Base-by-base conservation (phyloP, 305 asterid genomes). In the Fraxinus nigra region DNA sequence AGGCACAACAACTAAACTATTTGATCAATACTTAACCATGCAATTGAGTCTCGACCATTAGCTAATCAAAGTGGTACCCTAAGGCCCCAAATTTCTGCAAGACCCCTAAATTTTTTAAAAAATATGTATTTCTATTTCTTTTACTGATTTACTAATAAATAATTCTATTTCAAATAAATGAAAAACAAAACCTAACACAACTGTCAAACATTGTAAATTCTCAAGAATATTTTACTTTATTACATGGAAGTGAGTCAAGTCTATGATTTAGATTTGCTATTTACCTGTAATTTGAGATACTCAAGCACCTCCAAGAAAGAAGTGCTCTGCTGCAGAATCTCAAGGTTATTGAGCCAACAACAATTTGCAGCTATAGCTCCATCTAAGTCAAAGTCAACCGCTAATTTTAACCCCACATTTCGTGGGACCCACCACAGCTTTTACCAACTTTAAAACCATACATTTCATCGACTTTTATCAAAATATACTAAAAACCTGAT, bases 231-330 rank as follows among this genome's bases (percentile, higher is more conserved):
- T 46, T 46, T 46, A 18, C 5, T 10, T 11, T 7, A n/a, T 30
- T 3, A 16, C 1, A 2, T n/a, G 35, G 8, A n/a, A 32, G 51
- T 0, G 33, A 0, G 30, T 77, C 9, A 11, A 20, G 54, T 54
- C 40, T 13, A 22, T n/a, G 2, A 20, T 35, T 37, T 8, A 11
- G 11, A 48, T 43, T 63, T 51, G 9, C 10, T 43, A 51, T 40
- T 13, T 24, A 26, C 14, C 22, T 76, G 1, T 28, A 14, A 18
- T 43, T 37, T 7, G 77, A 85, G 90, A 88, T 51, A 89, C 88
- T 10, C 82, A 81, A 79, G 92, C 91, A 46, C 48, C 89, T 28
- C 85, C 87, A 54, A 86, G 89, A 79, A 87, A 83, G 84, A 85
- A 85, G 85, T 84, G 69, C 11, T 75, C 79, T 7, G 85, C 80